A percentile compares a stretch with the other conserved stretches of the same genome.
phyloP scores from a whole-genome alignment of 176 grass and related monocot species.

The Lolium perenne region DNA sequence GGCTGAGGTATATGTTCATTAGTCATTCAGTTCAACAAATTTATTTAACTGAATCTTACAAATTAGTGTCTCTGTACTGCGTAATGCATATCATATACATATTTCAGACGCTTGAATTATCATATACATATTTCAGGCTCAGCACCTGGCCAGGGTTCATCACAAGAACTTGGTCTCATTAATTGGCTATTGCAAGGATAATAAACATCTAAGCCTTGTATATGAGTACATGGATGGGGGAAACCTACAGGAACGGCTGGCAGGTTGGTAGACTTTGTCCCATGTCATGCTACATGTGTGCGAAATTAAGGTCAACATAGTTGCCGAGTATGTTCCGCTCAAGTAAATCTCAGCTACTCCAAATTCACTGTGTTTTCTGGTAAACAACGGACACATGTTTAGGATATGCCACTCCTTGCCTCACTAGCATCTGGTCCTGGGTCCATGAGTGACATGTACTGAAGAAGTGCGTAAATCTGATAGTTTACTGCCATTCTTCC shows the following conservation, averaged over 20 bases:
- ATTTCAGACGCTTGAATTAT: background rate
- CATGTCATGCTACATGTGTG: background rate
- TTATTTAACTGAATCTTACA: no score
- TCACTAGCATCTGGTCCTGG: no score
- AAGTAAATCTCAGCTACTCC: background rate
- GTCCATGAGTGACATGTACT: no score
- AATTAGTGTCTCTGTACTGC: background rate
- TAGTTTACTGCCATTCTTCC: no score
- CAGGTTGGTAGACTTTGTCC: background rate
- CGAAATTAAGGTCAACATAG: background rate
- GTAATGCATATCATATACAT: background rate
- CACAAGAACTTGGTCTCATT: background rate
- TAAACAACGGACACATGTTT: no score
- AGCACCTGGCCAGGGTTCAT: background rate
- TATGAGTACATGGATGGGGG: conserved; percentile 6
- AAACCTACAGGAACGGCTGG: background rate
- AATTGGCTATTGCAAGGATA: background rate
- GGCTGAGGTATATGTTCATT: conserved; percentile 39
- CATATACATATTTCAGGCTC: background rate
- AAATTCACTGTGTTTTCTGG: background rate
- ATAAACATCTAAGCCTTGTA: background rate
- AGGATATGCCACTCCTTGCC: no score
- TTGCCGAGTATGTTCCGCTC: background rate
- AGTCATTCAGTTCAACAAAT: background rate
- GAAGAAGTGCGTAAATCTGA: no score